These are phyloP conservation scores for Macadamia integrifolia DNA, from an alignment of 164 flowering plant species.

Conservation along the genomic window DNA sequence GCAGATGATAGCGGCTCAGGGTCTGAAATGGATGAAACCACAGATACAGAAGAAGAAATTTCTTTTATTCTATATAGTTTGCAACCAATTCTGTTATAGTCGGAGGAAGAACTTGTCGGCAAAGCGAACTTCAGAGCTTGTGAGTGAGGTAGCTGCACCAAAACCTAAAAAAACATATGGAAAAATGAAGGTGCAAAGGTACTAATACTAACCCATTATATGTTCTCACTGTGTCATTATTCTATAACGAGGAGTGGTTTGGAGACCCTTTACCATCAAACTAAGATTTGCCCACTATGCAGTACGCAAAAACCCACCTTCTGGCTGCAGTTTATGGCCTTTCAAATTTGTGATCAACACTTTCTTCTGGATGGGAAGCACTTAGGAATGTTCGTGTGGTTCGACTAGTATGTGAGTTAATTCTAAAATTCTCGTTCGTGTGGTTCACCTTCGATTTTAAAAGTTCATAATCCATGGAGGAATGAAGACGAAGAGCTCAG, in stretches of 20 bases:
- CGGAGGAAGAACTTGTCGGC: constrained; percentile 83
- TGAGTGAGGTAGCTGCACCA: constrained; percentile 51
- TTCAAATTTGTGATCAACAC: constrained; percentile 40
- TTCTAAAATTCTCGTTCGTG: no score
- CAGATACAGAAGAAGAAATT: constrained; percentile 60
- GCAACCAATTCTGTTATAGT: constrained; percentile 64
- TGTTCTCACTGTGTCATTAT: constrained; percentile 1
- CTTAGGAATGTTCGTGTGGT: constrained; percentile 45
- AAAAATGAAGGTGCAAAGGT: constrained; percentile 94
- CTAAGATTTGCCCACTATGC: constrained; percentile 24
- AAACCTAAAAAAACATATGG: constrained; percentile 83
- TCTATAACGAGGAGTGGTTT: not conserved
- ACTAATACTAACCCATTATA: constrained; percentile 3
- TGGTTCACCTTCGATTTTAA: no score
- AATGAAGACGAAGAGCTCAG: no score
- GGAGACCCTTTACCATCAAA: not conserved
- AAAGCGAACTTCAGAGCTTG: constrained; percentile 51
- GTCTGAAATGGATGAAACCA: constrained; percentile 53
- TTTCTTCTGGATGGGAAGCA: constrained; percentile 70
- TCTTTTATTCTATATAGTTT: constrained; percentile 40
- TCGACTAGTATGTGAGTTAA: constrained; percentile 1
- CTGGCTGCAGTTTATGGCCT: constrained; percentile 68
- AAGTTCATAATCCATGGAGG: no score
- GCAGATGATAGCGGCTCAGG: constrained; percentile 45
- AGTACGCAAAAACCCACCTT: constrained; percentile 86